Conservation (phyloP, 257 asterid genomes). For the Pogostemon cablin region DNA sequence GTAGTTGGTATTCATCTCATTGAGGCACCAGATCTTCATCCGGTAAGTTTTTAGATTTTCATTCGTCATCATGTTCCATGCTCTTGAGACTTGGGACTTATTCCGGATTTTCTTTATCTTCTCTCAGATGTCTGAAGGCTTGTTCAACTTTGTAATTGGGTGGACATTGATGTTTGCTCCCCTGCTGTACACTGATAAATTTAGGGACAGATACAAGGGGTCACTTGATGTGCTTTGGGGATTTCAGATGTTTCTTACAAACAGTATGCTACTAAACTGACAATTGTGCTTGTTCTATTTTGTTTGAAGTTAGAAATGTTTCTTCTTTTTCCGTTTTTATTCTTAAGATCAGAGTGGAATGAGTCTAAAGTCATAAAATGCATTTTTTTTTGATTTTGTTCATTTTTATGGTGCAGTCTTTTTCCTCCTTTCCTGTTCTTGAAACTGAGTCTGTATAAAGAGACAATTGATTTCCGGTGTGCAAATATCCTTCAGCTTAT, state of each 20-base stretch:
- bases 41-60: slow-evolving; percentile 42
- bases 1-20: slow-evolving; percentile 87
- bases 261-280: slow-evolving; percentile 57
- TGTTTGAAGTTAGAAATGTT: slow-evolving; percentile 7
- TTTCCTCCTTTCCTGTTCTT: background rate
- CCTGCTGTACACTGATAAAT: slow-evolving; percentile 76
- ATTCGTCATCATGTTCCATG: background rate
- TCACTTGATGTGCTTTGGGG: slow-evolving; percentile 86
- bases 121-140: slow-evolving; percentile 87
- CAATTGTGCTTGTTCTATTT: slow-evolving; percentile 4
- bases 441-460: background rate
- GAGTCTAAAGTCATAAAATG: background rate
- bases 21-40: slow-evolving; percentile 76
- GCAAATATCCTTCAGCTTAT: background rate
- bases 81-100: slow-evolving; percentile 24
- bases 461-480: background rate
- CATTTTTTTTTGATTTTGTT: background rate
- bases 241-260: slow-evolving; percentile 91
- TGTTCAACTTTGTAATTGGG: slow-evolving; percentile 90
- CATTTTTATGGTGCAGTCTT: background rate
- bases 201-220: slow-evolving; percentile 72
- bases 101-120: slow-evolving; percentile 20
- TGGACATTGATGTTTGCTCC: slow-evolving; percentile 97
- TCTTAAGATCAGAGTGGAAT: background rate
- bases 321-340: background rate